Percentiles rank a stretch among this genome's conserved stretches.
phyloP scores from a whole-genome alignment of 371 early-diverging fungal genomes.

The Entomophthora muscae region DNA sequence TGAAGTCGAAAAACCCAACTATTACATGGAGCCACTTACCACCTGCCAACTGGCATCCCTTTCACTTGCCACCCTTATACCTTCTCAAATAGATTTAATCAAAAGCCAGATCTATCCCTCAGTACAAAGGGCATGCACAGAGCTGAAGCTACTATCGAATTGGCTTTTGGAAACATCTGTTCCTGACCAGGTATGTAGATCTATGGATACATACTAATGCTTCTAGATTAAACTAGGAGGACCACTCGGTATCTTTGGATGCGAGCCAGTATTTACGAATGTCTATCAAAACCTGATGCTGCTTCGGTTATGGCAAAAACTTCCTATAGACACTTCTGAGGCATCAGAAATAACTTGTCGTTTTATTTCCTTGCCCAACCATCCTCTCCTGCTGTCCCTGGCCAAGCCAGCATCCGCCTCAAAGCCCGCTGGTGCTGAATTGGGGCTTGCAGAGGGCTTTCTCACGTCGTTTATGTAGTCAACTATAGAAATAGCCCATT shows the following conservation, averaged over 20 bases:
- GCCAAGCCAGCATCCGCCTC: too few relatives aligned
- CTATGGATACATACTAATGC: not conserved
- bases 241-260: not conserved
- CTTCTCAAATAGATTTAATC: not conserved
- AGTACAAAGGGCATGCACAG: not conserved
- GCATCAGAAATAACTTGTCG: too few relatives aligned
- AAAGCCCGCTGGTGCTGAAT: too few relatives aligned
- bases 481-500: too few relatives aligned
- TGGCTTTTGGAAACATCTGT: not conserved
- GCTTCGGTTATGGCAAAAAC: too few relatives aligned
- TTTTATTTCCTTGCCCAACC: too few relatives aligned
- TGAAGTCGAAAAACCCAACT: constrained; percentile 10
- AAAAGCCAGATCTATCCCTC: not conserved
- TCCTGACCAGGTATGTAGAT: not conserved
- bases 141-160: not conserved
- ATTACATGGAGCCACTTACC: not conserved
- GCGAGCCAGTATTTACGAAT: not conserved
- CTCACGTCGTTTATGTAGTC: too few relatives aligned
- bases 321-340: too few relatives aligned
- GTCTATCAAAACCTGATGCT: not conserved
- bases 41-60: not conserved
- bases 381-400: too few relatives aligned
- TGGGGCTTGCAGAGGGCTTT: too few relatives aligned
- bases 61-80: not conserved
- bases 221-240: not conserved